Evolutionary conservation across 352 stramenopile genomes (phyloP), one percentile per base, ranked within the genome.

Genomic region (Globisporangium heterothallicum): DNA sequence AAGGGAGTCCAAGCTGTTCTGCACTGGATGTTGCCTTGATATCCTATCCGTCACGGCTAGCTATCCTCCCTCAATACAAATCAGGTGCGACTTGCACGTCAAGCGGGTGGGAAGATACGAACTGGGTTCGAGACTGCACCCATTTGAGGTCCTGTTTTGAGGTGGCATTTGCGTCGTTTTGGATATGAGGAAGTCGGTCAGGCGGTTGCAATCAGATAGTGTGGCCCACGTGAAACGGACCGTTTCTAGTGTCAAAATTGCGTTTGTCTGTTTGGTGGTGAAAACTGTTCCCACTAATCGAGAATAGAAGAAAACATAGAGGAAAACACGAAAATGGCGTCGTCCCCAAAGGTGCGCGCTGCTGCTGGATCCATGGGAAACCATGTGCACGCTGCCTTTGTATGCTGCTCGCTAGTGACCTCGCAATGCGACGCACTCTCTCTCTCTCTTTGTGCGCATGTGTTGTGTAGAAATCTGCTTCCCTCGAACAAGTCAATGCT

Each of bases 401-500:
- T 26, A 38, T n/a, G 44, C n/a, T 21, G 27, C 24, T 36, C 1
- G n/a, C n/a, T n/a, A n/a, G n/a, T n/a, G n/a, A n/a, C n/a, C n/a
- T n/a, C n/a, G n/a, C n/a, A n/a, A n/a, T n/a, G n/a, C n/a, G n/a
- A 46, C 12, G 41, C 14, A 46, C 19, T 10, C 16, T 18, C 16
- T 25, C 41, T 12, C 6, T 18, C 22, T 9, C 4, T 18, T 10
- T 38, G 8, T 18, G 32, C 10, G 19, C 24, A 4, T 12, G 18
- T 27, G 41, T 12, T 24, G 41, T 27, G 41, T 24, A 46, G 19
- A 27, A 38, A 38, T 38, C 32, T 38, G 32, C 32, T 38, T 46
- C 41, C 19, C 41, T 46, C 19, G 41, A 46, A n/a, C 41, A 46
- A n/a, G 24, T 46, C 41, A 46, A 46, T 27, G 41, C 41, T n/a